Conservation (phyloP, 495 filamentous ascomycete species). For the Hypoxylon subgilvum region DNA sequence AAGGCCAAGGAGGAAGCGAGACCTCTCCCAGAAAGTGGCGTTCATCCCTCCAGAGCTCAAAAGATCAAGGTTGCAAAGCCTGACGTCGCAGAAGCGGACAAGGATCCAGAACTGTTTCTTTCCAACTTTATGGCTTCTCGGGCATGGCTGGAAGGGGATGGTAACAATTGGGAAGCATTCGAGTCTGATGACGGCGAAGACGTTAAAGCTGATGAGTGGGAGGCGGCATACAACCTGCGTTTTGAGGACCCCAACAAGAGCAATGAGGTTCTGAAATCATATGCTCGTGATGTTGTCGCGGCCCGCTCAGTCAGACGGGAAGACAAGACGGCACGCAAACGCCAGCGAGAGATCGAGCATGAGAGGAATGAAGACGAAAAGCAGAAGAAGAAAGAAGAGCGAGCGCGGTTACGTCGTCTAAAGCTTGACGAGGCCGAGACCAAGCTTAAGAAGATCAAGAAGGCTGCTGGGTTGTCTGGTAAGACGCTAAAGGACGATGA, state of each 20-base stretch:
- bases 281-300: slow-evolving; percentile 81
- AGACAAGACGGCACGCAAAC: slow-evolving; percentile 75
- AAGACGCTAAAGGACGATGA: slow-evolving; percentile 74
- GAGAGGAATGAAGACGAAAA: slow-evolving; percentile 79
- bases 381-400: slow-evolving; percentile 75
- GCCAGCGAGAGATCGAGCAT: slow-evolving; percentile 75
- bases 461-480: slow-evolving; percentile 79
- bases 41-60: slow-evolving; percentile 55
- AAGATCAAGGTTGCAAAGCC: slow-evolving; percentile 59
- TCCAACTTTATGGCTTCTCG: slow-evolving; percentile 87
- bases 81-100: slow-evolving; percentile 80
- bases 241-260: slow-evolving; percentile 88
- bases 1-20: slow-evolving; percentile 50
- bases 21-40: slow-evolving; percentile 36
- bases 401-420: slow-evolving; percentile 79
- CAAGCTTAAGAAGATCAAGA: slow-evolving; percentile 80
- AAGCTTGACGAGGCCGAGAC: slow-evolving; percentile 87
- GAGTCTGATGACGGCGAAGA: slow-evolving; percentile 93
- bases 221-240: slow-evolving; percentile 93
- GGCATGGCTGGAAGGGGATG: slow-evolving; percentile 77
- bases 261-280: slow-evolving; percentile 83
- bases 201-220: slow-evolving; percentile 79
- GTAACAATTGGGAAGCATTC: slow-evolving; percentile 70
- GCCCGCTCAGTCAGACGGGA: slow-evolving; percentile 83
- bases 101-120: slow-evolving; percentile 87